Conservation (phyloP, 352 stramenopile genomes). For the Discostella stelligera region DNA sequence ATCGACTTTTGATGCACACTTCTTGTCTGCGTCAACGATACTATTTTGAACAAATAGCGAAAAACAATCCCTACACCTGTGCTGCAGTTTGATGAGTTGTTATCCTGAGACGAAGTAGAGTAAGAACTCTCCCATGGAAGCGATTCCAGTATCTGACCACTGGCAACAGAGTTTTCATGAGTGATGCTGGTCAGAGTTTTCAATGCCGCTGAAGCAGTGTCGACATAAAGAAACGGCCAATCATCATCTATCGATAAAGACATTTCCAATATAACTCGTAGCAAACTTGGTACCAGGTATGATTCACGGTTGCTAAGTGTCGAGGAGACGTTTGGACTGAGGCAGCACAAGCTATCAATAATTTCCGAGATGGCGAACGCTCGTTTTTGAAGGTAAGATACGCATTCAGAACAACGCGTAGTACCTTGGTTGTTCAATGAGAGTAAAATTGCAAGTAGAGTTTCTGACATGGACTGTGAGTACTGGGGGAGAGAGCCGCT, state of each 20-base stretch:
- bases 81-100: slow-evolving; percentile 13
- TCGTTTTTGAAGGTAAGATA: slow-evolving; percentile 50
- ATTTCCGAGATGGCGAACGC: slow-evolving; percentile 56
- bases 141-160: slow-evolving; percentile 52
- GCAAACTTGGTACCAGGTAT: slow-evolving; percentile 43
- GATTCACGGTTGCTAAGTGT: slow-evolving; percentile 30
- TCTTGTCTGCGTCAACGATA: slow-evolving; percentile 17
- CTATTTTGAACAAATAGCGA: slow-evolving; percentile 44
- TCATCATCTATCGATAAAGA: slow-evolving; percentile 36
- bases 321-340: slow-evolving; percentile 54
- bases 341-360: slow-evolving; percentile 72
- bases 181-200: slow-evolving; percentile 77
- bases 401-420: slow-evolving; percentile 29
- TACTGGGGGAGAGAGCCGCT: slow-evolving; percentile 63
- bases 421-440: slow-evolving; percentile 10
- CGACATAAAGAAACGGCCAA: slow-evolving; percentile 1
- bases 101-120: slow-evolving; percentile 15
- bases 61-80: slow-evolving; percentile 52
- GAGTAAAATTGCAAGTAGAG: slow-evolving; percentile 39
- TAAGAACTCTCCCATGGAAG: slow-evolving; percentile 21
- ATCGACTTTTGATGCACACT: slow-evolving; percentile 18
- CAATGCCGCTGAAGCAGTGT: slow-evolving; percentile 49
- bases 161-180: slow-evolving; percentile 74
- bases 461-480: slow-evolving; percentile 53
- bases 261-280: slow-evolving; percentile 35